Percentiles rank a stretch among this genome's conserved stretches.
phyloP scores from a whole-genome alignment of 345 rosid genomes.

The Lepidium didymum region DNA sequence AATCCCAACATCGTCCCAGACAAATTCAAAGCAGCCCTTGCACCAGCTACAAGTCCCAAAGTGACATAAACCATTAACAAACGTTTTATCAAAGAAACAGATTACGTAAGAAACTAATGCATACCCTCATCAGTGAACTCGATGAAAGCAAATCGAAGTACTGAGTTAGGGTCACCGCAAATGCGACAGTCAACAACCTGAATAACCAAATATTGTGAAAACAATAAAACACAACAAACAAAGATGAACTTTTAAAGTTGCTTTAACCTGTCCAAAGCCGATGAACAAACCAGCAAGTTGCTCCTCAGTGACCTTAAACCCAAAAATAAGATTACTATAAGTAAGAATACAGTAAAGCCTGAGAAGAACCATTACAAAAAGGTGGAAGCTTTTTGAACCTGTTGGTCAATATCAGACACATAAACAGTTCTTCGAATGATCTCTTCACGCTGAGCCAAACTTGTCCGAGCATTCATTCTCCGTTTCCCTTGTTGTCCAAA shows the following conservation, averaged over 20 bases:
- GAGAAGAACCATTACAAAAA: background rate
- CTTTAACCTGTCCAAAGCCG: slow-evolving; percentile 68
- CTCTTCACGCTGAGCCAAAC: slow-evolving; percentile 83
- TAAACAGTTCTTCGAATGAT: slow-evolving; percentile 77
- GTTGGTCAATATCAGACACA: slow-evolving; percentile 90
- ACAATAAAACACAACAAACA: background rate
- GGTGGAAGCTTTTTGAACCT: slow-evolving; percentile 33
- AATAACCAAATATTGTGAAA: background rate
- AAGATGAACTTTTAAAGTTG: background rate
- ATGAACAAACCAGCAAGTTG: slow-evolving; percentile 87
- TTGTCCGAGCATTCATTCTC: slow-evolving; percentile 65
- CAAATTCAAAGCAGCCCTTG: slow-evolving; percentile 57
- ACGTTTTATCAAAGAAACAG: background rate
- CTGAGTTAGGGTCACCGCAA: slow-evolving; percentile 92
- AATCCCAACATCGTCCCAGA: slow-evolving; percentile 88
- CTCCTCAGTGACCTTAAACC: slow-evolving; percentile 81
- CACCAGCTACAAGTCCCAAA: slow-evolving; percentile 51
- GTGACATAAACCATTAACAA: background rate
- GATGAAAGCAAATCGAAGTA: slow-evolving; percentile 91
- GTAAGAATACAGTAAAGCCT: background rate
- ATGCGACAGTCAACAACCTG: slow-evolving; percentile 93
- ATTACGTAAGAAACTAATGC: background rate
- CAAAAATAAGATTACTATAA: background rate
- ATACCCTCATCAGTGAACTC: slow-evolving; percentile 94
- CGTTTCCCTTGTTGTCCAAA: slow-evolving; percentile 53